These are phyloP conservation scores for Rusavskia elegans DNA, from an alignment of 495 filamentous ascomycete genomes.

Conservation along the genomic window DNA sequence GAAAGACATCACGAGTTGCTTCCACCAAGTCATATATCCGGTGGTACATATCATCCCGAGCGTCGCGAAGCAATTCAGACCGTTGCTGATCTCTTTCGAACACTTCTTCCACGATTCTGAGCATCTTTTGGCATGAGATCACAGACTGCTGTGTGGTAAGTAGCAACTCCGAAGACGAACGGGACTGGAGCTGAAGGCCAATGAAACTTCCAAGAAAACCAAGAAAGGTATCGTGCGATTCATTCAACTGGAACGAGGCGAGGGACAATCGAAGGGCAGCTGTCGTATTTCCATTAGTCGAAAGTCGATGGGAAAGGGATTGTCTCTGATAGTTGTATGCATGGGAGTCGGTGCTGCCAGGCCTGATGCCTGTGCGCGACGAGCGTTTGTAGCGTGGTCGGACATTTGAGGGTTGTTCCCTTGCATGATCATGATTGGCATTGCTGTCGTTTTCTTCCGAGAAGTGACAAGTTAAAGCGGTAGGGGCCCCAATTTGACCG, in stretches of 20 bases:
- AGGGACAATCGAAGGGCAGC: constrained; percentile 32
- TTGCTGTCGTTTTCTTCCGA: constrained; percentile 1
- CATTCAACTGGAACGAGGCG: constrained; percentile 50
- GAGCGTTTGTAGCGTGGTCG: constrained; percentile 11
- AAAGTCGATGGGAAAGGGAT: constrained; percentile 41
- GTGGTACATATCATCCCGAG: constrained; percentile 65
- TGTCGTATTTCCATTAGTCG: constrained; percentile 31
- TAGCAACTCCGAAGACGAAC: constrained; percentile 70
- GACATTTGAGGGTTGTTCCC: constrained; percentile 4
- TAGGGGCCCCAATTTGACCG: not conserved
- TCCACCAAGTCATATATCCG: constrained; percentile 63
- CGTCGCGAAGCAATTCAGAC: constrained; percentile 44
- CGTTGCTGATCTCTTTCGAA: constrained; percentile 58
- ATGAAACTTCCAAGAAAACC: constrained; percentile 83
- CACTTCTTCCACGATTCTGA: constrained; percentile 70
- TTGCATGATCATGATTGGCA: constrained; percentile 1
- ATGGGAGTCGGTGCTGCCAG: constrained; percentile 6
- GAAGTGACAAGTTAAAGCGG: not conserved
- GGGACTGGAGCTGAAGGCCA: constrained; percentile 77
- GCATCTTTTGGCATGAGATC: constrained; percentile 58
- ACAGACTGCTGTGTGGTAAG: constrained; percentile 64
- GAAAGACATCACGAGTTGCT: constrained; percentile 64
- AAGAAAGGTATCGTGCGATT: constrained; percentile 72
- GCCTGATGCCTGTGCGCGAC: constrained; percentile 10
- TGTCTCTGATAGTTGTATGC: constrained; percentile 24